phyloP scores from a whole-genome alignment of 371 early-diverging fungal species.

The Thermomucor indicae-seudaticae region DNA sequence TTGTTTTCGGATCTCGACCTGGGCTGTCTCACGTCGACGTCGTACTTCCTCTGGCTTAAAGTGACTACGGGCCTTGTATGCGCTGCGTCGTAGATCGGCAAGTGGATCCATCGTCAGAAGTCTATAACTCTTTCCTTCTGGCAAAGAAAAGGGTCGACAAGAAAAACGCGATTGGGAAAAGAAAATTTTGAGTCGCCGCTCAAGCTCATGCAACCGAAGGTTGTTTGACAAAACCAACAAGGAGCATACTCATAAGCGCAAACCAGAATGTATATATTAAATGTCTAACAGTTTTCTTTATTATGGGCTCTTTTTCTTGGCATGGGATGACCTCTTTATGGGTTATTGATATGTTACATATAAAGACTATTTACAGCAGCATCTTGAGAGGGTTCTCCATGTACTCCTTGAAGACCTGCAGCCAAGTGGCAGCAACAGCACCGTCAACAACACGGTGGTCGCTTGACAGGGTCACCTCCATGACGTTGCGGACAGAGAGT shows the following conservation, averaged over 20 bases:
- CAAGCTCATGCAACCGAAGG: no score
- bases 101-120: conserved; percentile 52
- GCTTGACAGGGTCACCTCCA: conserved; percentile 89
- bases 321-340: not conserved
- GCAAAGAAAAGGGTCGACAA: not conserved
- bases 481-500: conserved; percentile 63
- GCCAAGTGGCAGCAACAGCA: conserved; percentile 92
- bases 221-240: no score
- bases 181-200: no score
- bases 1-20: conserved; percentile 92
- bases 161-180: not conserved
- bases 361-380: conserved; percentile 86
- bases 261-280: no score
- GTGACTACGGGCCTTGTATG: conserved; percentile 82
- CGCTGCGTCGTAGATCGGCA: conserved; percentile 61
- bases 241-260: no score
- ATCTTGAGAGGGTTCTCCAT: conserved; percentile 95
- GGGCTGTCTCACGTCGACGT: conserved; percentile 89
- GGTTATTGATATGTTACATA: not conserved
- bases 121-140: no score
- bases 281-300: no score
- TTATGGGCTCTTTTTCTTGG: not conserved
- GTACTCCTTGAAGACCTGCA: conserved; percentile 88
- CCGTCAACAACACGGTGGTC: conserved; percentile 98
- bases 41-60: conserved; percentile 92